Evolutionary conservation across 495 filamentous ascomycete species (phyloP), one percentile per base, ranked within the genome.

Genomic region (Neurospora cerealis): DNA sequence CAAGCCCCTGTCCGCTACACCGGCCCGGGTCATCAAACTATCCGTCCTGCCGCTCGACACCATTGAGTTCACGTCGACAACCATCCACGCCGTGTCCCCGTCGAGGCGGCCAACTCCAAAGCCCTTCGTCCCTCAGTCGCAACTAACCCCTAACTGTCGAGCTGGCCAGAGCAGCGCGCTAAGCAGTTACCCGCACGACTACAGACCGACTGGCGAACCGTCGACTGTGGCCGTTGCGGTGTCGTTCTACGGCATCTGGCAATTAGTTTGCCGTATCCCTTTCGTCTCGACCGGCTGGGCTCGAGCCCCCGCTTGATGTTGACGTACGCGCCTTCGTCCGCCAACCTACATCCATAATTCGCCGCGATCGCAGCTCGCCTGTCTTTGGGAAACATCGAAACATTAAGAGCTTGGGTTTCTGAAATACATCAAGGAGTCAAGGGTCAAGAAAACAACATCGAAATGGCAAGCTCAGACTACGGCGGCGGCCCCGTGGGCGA

Each of bases 381-480:
- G 36, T 70, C 40, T 40, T 46, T 19, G 40, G 54, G 41, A 70
- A 69, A 71, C 54, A 36, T 66, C 6, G 15, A 28, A 66, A 34
- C 32, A 66, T 32, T 62, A 74, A 76, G 75, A 75, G 71, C 78
- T 72, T 74, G 42, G 73, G 42, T 21, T 71, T 73, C 73, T 69
- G 74, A 75, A 74, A 28, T 75, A 13, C 38, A 72, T 60, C 71
- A 71, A 73, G 70, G 70, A 72, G 71, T 70, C 17, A 42, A 71
- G 74, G 76, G 77, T 76, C 73, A 72, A 78, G 24, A 74, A 62
- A 76, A 42, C 71, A 71, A 48, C 72, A 71, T 72, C 28, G 54
- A 74, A 73, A 79, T 80, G 79, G 46, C 79, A 60, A 79, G 77
- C 70, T 79, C 78, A 36, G 79, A 81, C 62, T 79, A 79, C 39